Conservation (phyloP, 2,329 filamentous ascomycete species). For the Xylaria sp. region DNA sequence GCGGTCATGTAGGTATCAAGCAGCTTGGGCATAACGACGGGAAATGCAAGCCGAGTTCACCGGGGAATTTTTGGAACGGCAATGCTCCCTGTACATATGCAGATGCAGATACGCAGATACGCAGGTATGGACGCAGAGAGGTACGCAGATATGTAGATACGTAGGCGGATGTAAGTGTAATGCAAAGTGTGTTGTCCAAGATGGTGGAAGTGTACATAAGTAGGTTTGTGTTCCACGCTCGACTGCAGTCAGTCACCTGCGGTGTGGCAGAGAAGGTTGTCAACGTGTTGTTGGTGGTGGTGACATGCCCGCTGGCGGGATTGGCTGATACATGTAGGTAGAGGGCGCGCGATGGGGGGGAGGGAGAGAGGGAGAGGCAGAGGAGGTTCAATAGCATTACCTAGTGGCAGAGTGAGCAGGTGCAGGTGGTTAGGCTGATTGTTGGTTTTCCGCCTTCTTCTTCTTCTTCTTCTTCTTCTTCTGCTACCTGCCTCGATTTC, state of each 20-base stretch:
- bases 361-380: neutral
- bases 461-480: neutral
- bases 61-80: slow-evolving; percentile 10
- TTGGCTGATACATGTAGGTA: slow-evolving; percentile 5
- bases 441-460: neutral
- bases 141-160: slow-evolving; percentile 6
- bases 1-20: no score
- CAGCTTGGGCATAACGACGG: slow-evolving; percentile 5
- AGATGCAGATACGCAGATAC: neutral
- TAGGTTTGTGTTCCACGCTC: slow-evolving; percentile 22
- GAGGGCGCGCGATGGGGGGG: slow-evolving; percentile 6
- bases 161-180: slow-evolving; percentile 27
- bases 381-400: no score
- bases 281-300: slow-evolving; percentile 30
- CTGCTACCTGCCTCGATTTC: neutral
- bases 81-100: slow-evolving; percentile 19
- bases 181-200: slow-evolving; percentile 28
- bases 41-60: slow-evolving; percentile 27
- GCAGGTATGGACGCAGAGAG: no score
- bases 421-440: neutral
- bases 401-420: no score
- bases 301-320: slow-evolving; percentile 18
- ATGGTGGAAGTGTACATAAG: neutral
- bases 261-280: slow-evolving; percentile 28
- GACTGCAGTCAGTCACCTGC: slow-evolving; percentile 26